A percentile compares a stretch with the other conserved stretches of the same genome.
phyloP scores from a whole-genome alignment of 495 filamentous ascomycete genomes.

The Cercophora samala region DNA sequence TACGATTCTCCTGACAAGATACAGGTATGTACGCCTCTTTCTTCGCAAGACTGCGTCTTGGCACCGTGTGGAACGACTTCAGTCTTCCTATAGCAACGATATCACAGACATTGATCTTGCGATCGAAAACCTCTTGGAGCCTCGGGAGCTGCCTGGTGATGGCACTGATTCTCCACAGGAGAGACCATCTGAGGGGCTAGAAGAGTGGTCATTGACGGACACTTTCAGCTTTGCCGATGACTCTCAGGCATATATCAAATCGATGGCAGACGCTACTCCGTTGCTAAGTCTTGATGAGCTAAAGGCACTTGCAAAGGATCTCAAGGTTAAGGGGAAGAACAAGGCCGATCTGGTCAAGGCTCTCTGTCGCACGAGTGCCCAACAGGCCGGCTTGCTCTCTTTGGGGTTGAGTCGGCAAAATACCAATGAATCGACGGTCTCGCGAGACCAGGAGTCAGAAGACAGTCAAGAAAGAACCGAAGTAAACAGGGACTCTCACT shows the following conservation, averaged over 20 bases:
- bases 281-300: conserved; percentile 83
- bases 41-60: conserved; percentile 91
- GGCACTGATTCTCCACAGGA: background rate
- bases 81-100: conserved; percentile 66
- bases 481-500: conserved; percentile 43
- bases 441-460: conserved; percentile 11
- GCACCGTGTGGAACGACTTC: conserved; percentile 77
- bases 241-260: conserved; percentile 67
- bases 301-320: conserved; percentile 79
- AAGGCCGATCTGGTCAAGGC: conserved; percentile 76
- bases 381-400: conserved; percentile 68
- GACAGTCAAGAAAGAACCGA: conserved; percentile 25
- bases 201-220: conserved; percentile 47
- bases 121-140: conserved; percentile 52
- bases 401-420: conserved; percentile 52
- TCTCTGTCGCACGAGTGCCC: conserved; percentile 65
- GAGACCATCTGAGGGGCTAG: conserved; percentile 13
- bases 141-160: conserved; percentile 14
- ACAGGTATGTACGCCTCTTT: conserved; percentile 82
- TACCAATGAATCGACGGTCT: conserved; percentile 43
- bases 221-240: conserved; percentile 75
- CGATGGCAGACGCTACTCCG: conserved; percentile 79
- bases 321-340: conserved; percentile 82
- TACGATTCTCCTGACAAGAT: conserved; percentile 13
- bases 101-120: conserved; percentile 69